Evolutionary conservation across 140 eudicot species (phyloP), one percentile per base, ranked within the genome.

Genomic region (Artemisia princeps): DNA sequence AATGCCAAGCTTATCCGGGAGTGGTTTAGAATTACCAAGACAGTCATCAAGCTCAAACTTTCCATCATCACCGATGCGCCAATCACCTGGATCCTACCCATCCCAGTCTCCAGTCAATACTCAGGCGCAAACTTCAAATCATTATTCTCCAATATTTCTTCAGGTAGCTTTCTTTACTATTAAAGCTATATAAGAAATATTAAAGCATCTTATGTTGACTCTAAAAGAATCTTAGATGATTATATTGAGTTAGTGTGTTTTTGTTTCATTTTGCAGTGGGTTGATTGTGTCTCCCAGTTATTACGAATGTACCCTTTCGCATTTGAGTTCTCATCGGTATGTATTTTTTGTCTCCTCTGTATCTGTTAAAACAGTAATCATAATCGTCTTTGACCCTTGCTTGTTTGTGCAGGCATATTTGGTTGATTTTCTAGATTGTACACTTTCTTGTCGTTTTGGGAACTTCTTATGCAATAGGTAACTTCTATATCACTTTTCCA

Each of bases 381-480:
- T 71, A 50, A 24, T 22, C 48, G 20, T 61, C 19, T 13, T 68
- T 50, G 14, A 40, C 54, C 28, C 44, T 73, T 37, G 23, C 33
- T 61, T 49, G n/a, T 8, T 30, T 0, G 20, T 78, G 87, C 86
- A 94, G 99, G 87, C 77, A 30, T 94, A 83, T 72, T 79, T 88
- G 79, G 99, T 94, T 76, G 96, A 94, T 70, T 84, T 92, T 48
- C 53, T 88, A 60, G 96, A 94, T 60, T 69, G 82, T 72, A 76
- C 84, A 75, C 90, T 86, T 62, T 94, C 99, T 37, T 88, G 90
- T 74, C 96, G 99, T 53, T 94, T 94, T 77, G 96, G 99, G 51
- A 94, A 94, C 86, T 94, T 94, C 77, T 72, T 94, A 79, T 88
- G 96, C 84, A 94, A 94, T 72, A 86, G 94, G 99, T 83, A 81